Base-by-base conservation (phyloP, 176 grass and related monocot species). In the Chrysopogon serrulatus region DNA sequence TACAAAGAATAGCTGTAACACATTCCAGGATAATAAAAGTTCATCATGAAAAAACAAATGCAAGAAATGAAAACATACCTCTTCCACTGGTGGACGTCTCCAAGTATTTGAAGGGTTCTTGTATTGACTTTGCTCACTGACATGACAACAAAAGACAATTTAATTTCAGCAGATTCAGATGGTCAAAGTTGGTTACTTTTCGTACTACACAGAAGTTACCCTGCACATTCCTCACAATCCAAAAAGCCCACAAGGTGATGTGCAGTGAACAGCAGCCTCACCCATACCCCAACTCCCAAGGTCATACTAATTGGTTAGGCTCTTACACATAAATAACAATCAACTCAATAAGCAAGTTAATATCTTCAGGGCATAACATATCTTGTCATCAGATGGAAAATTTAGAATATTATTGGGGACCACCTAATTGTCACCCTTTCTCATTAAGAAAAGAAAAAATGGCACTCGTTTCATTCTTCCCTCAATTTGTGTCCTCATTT, bases 101-200 rank as follows among this genome's bases (percentile, higher is more conserved):
- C 93, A 93, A 33, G 39, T 81, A 79, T 63, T 90, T 90, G 87
- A 85, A 66, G 65, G 78, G 37, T 93, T 92, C 48, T 88, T 95
- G 78, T 88, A 98, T n/a, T 93, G 89, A 87, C 6, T 80, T 74
- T 93, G 91, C 71, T 98, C 96, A 74, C 96, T 98, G 59, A 65
- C 74, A 92, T 56, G 21, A 15, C 37, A 74, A 81, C 63, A 65
- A 70, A 21, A 78, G 18, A 65, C 14, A 64, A 79, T 71, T 35
- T 10, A 36, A 16, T 76, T 48, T 73, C 77, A 73, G 60, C 13
- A 68, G 45, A 47, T 51, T 68, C 33, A 43, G 76, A 39, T 76
- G 68, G 15, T 43, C 5, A 82, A 30, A 24, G 21, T 18, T 59
- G 13, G 17, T 31, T 77, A 39, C 2, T 70, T 49, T 64, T 12